Evolutionary conservation across 2,329 filamentous ascomycete species (phyloP).

Genomic region (Botrytis elliptica): DNA sequence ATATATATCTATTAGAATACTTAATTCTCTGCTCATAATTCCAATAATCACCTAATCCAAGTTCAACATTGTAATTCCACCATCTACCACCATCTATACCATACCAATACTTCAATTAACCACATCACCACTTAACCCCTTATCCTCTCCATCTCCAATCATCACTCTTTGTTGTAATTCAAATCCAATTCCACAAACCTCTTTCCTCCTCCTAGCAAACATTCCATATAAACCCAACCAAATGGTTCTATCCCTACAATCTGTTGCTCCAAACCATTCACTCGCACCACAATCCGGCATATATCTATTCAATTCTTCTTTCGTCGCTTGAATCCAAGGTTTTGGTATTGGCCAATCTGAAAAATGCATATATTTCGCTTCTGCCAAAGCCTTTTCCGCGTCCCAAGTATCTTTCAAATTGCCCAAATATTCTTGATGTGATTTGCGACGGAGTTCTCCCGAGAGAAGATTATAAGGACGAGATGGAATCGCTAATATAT

Average conservation of each 20-base stretch:
- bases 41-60: neutral
- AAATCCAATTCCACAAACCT: slow-evolving; percentile 35
- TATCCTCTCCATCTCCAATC: neutral
- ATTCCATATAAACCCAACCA: slow-evolving; percentile 35
- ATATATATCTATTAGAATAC: neutral
- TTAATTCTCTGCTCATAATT: neutral
- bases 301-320: slow-evolving; percentile 35
- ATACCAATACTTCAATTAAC: neutral
- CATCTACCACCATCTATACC: neutral
- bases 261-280: slow-evolving; percentile 36
- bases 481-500: slow-evolving; percentile 55
- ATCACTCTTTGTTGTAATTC: slow-evolving; percentile 26
- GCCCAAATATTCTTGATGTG: slow-evolving; percentile 53
- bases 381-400: slow-evolving; percentile 47
- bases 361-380: slow-evolving; percentile 60
- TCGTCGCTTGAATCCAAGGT: slow-evolving; percentile 47
- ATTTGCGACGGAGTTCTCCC: slow-evolving; percentile 53
- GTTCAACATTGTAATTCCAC: neutral
- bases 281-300: slow-evolving; percentile 35
- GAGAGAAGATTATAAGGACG: slow-evolving; percentile 54
- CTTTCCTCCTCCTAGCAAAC: slow-evolving; percentile 32
- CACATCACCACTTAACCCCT: neutral
- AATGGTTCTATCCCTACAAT: slow-evolving; percentile 34
- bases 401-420: slow-evolving; percentile 51
- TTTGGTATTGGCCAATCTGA: slow-evolving; percentile 61